These are phyloP conservation scores for Didymella sp. DNA, from an alignment of 2,329 filamentous ascomycete genomes.

Conservation along the genomic window DNA sequence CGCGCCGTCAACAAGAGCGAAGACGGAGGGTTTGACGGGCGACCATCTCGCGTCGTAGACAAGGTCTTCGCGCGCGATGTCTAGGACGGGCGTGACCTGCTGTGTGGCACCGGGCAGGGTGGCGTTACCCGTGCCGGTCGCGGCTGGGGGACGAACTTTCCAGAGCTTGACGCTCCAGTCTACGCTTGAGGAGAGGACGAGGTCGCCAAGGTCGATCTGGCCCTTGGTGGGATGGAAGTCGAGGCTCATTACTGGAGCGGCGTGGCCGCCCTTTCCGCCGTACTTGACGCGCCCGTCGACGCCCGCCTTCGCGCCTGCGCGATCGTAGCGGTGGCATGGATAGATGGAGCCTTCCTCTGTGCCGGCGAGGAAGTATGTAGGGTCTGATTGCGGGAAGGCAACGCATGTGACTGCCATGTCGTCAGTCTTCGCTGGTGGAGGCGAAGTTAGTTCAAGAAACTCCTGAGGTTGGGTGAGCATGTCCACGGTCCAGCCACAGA, in stretches of 20 bases:
- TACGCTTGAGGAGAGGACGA: constrained; percentile 88
- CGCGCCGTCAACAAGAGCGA: constrained; percentile 91
- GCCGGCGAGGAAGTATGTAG: constrained; percentile 95
- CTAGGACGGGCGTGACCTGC: constrained; percentile 77
- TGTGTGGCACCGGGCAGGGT: constrained; percentile 48
- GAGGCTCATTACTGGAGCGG: constrained; percentile 93
- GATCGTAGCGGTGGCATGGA: constrained; percentile 95
- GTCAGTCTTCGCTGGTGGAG: constrained; percentile 81
- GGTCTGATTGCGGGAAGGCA: constrained; percentile 92
- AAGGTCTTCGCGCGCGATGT: constrained; percentile 92
- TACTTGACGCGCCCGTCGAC: constrained; percentile 90
- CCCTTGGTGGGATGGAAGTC: constrained; percentile 94
- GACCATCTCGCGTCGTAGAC: constrained; percentile 98
- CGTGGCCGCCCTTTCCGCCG: constrained; percentile 86
- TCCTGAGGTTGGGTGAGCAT: constrained; percentile 98
- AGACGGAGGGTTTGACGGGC: constrained; percentile 90
- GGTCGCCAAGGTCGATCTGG: constrained; percentile 90
- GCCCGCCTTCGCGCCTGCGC: constrained; percentile 94
- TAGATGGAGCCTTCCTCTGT: constrained; percentile 97
- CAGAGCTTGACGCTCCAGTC: constrained; percentile 98
- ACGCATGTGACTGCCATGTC: constrained; percentile 94
- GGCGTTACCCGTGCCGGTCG: constrained; percentile 60
- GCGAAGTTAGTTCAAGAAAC: constrained; percentile 84
- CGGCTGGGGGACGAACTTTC: constrained; percentile 85
- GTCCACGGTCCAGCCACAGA: constrained; percentile 97